phyloP scores from a whole-genome alignment of 768 basidiomycete species.

The Calvatia gigantea region DNA sequence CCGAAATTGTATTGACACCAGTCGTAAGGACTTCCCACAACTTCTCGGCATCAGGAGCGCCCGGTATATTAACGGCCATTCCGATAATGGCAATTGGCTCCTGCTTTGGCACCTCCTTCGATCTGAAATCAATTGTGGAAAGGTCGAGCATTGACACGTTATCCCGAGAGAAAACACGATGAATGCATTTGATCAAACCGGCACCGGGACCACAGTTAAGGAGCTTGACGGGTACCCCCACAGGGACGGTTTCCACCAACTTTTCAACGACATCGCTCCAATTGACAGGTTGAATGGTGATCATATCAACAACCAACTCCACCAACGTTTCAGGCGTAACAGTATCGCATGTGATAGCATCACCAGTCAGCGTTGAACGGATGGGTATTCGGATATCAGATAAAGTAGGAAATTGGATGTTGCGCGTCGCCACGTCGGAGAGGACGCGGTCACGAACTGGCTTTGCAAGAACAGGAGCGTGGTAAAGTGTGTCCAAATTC shows the following conservation, averaged over 20 bases:
- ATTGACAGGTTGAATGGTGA: constrained; percentile 47
- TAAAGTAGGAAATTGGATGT: constrained; percentile 48
- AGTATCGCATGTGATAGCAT: constrained; percentile 22
- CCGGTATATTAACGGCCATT: constrained; percentile 62
- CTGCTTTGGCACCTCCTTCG: constrained; percentile 11
- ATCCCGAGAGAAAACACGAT: constrained; percentile 27
- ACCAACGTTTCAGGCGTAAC: constrained; percentile 28
- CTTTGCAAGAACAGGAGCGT: constrained; percentile 31
- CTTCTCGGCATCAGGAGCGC: constrained; percentile 41
- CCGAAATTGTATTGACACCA: constrained; percentile 52
- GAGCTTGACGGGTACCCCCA: constrained; percentile 26
- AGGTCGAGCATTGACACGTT: constrained; percentile 19
- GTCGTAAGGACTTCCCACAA: constrained; percentile 60
- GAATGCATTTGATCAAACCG: constrained; percentile 34
- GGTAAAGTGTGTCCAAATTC: constrained; percentile 50
- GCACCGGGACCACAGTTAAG: constrained; percentile 50
- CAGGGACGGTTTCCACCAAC: constrained; percentile 21
- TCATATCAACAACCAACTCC: constrained; percentile 42
- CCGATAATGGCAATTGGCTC: constrained; percentile 67
- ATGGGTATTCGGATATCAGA: constrained; percentile 44
- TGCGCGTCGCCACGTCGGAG: constrained; percentile 37
- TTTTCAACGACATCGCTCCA: constrained; percentile 44
- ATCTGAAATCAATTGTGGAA: constrained; percentile 19
- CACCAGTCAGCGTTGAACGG: constrained; percentile 43
- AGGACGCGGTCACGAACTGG: constrained; percentile 38